Base-by-base conservation (phyloP, 2,329 filamentous ascomycete species). In the Ophiostoma sp. region DNA sequence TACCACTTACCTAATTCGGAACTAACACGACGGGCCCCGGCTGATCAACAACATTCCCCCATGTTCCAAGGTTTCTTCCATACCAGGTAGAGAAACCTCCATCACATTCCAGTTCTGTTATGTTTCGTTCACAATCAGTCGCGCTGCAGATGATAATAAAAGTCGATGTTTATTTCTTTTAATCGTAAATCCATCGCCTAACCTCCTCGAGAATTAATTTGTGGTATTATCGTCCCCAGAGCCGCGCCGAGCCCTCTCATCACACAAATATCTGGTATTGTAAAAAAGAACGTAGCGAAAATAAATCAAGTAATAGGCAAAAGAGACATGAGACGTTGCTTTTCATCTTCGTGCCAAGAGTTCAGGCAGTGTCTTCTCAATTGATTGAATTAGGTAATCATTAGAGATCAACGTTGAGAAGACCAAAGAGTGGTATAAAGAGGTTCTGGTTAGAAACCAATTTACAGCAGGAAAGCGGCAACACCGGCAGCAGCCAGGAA, bases 401-500 rank as follows among this genome's bases (percentile, higher is more conserved):
- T 65, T 65, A 65, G 52, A 42, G 36, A 66, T 62, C 36, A 68
- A 64, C 60, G 27, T 65, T 9, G 27, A 36, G 40, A 58, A 40
- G 49, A 52, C 58, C 14, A 42, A 64, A 44, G 41, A 63, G 38
- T 60, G 8, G 60, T 63, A 11, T 8, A 45, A 64, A 42, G 11
- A 12, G 63, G 16, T 64, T 64, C 41, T 36, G 27, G 55, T 60
- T 45, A 38, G 6, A 5, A 64, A 41, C 60, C 58, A 47, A 27
- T 69, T 80, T 82, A 85, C 69, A 85, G 78, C 69, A 85, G 76
- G 70, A 83, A 73, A 70, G 78, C 81, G 55, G 81, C 82, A 63
- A 84, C 69, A 74, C 82, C 83, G 27, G 81, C 82, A 36, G 80
- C 82, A 66, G 81, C 82, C 55, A 84, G 70, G 65, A 84, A 71